Evolutionary conservation across 257 asterid species (phyloP), one percentile per base, ranked within the genome.

Genomic region (Coffea canephora): DNA sequence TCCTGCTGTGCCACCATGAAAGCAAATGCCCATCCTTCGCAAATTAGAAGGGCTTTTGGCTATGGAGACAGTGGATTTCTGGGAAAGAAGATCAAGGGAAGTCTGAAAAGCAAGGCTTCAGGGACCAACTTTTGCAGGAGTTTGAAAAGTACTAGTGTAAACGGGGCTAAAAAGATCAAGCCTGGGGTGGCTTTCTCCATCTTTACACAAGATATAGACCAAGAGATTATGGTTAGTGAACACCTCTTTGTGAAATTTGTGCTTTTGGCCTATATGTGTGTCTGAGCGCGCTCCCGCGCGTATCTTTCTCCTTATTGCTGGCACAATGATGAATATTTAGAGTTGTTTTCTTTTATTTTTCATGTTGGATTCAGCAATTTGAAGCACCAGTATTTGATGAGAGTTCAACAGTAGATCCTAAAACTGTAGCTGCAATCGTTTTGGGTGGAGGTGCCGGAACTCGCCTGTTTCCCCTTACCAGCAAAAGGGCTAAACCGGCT

Each of bases 371-470:
- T 78, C 87, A 95, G 99, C 85, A 86, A 77, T 84, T 89, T 79
- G 91, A 88, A 46, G 82, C 81, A 19, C 82, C 89, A 45, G 18
- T 78, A 0, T 83, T 84, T 59, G 77, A 75, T 48, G 94, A 87
- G 78, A 80, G 68, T 10, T 69, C 84, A 7, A 84, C 84, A 65
- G 97, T 86, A 77, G 95, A 96, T 85, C 99, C 98, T 4, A 90
- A 84, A 77, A 71, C 82, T 45, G 97, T 96, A 46, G 99, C 98
- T 68, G 83, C 98, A 0, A 89, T 96, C 78, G 91, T 96, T 74
- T 85, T 96, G 76, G 99, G 98, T 69, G 97, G 97, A 19, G 97
- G 98, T 70, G 98, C 98, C 6, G 99, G 99, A 48, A 92, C 97
- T 67, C 97, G 98, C n/a, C 97, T 96, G 74, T 91, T 91, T 77